These are phyloP conservation scores for Citrus cavaleriei DNA, from an alignment of 345 rosid species.

Conservation along the genomic window DNA sequence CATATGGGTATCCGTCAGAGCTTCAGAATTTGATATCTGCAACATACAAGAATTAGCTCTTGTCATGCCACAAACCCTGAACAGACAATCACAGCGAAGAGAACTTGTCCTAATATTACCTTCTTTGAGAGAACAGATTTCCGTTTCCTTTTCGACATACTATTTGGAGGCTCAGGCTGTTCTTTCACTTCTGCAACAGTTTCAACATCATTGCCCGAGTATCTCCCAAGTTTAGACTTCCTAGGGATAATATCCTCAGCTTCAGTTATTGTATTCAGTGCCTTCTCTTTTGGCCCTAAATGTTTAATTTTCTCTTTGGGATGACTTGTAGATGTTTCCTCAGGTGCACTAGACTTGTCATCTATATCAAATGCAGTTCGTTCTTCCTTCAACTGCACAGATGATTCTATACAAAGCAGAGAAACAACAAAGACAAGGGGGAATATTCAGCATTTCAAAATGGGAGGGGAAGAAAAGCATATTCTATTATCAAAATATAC, in stretches of 20 bases:
- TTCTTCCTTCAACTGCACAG: constrained; percentile 68
- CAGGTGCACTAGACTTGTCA: constrained; percentile 49
- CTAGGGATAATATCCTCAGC: constrained; percentile 38
- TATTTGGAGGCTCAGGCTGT: constrained; percentile 31
- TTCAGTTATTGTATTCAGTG: constrained; percentile 23
- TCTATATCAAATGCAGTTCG: constrained; percentile 39
- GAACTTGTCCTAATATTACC: constrained; percentile 20
- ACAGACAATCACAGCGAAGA: background rate
- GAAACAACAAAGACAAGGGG: constrained; percentile 1
- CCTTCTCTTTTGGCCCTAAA: constrained; percentile 41
- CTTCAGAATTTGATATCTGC: constrained; percentile 51
- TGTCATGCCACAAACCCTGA: background rate
- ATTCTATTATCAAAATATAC: background rate
- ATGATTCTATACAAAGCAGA: constrained; percentile 51
- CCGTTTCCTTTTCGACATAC: constrained; percentile 48
- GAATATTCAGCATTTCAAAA: background rate
- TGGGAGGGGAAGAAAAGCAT: background rate
- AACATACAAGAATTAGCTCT: constrained; percentile 13
- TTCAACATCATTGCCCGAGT: constrained; percentile 25
- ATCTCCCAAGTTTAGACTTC: constrained; percentile 54
- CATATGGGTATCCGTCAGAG: constrained; percentile 27
- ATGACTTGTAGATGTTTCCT: constrained; percentile 46
- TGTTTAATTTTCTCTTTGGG: constrained; percentile 36
- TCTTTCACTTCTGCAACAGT: constrained; percentile 40
- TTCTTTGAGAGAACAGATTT: constrained; percentile 33